phyloP scores from a whole-genome alignment of 2,329 filamentous ascomycete species.

The Epichloe uncinata region DNA sequence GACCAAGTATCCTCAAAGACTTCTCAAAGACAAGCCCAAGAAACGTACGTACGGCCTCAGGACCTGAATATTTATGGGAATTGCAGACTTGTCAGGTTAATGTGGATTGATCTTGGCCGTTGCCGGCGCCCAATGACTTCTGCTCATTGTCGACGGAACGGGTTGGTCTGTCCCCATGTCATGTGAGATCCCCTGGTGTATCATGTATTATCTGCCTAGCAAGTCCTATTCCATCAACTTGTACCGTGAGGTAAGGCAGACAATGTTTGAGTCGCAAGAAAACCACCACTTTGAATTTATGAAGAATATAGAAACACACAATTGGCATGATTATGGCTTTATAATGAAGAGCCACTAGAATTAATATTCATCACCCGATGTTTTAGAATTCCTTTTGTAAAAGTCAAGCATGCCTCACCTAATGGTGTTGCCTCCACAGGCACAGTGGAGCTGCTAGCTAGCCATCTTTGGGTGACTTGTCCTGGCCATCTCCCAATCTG shows the following conservation, averaged over 20 bases:
- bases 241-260: not conserved
- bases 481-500: slow-evolving; percentile 7
- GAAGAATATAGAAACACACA: not conserved
- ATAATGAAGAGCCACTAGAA: not conserved
- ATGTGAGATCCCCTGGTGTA: slow-evolving; percentile 8
- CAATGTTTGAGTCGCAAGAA: not conserved
- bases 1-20: not conserved
- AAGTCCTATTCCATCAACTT: not conserved
- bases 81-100: not conserved
- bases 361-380: too few species aligned
- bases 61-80: too few species aligned
- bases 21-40: not conserved
- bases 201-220: slow-evolving; percentile 8
- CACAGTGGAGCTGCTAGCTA: slow-evolving; percentile 8
- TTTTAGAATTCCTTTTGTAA: too few species aligned
- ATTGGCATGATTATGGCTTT: not conserved
- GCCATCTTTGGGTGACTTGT: slow-evolving; percentile 9
- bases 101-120: not conserved
- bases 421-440: not conserved
- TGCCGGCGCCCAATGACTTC: not conserved
- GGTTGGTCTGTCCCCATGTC: slow-evolving; percentile 4
- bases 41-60: not conserved
- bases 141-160: not conserved
- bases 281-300: not conserved
- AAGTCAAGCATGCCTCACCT: not conserved